A percentile compares a stretch with the other conserved stretches of the same genome.
These are phyloP conservation scores for Xylaria castorea DNA, from an alignment of 495 filamentous ascomycete genomes.

Conservation along the genomic window DNA sequence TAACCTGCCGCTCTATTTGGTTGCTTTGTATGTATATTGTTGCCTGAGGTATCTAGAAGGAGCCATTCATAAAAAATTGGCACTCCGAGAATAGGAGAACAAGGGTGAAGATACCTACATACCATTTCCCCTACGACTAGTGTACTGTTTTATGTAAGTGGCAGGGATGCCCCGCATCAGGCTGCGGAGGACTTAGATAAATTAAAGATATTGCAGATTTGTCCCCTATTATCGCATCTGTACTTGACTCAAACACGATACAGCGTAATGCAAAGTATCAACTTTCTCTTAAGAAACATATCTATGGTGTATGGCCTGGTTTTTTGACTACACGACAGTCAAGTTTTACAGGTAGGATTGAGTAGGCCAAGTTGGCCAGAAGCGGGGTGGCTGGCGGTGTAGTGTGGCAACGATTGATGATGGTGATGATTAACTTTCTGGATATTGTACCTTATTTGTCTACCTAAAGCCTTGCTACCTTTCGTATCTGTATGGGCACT, in stretches of 20 bases:
- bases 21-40: not conserved
- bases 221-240: not conserved
- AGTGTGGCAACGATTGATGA: not conserved
- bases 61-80: not conserved
- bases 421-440: not conserved
- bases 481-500: not conserved
- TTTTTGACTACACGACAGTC: not conserved
- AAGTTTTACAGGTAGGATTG: not conserved
- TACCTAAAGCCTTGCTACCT: not conserved
- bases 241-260: not conserved
- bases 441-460: too few species aligned
- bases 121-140: not conserved
- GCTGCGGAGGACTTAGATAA: not conserved
- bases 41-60: not conserved
- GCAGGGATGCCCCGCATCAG: slow-evolving; percentile 21
- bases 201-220: not conserved
- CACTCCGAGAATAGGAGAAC: not conserved
- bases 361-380: not conserved
- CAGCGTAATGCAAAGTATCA: not conserved
- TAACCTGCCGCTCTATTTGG: not conserved
- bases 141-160: not conserved
- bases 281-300: not conserved
- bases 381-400: not conserved
- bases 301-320: not conserved
- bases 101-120: slow-evolving; percentile 3